A percentile compares a stretch with the other conserved stretches of the same genome.
These are phyloP conservation scores for Lactarius akahatsu DNA, from an alignment of 768 basidiomycete genomes.

Conservation along the genomic window DNA sequence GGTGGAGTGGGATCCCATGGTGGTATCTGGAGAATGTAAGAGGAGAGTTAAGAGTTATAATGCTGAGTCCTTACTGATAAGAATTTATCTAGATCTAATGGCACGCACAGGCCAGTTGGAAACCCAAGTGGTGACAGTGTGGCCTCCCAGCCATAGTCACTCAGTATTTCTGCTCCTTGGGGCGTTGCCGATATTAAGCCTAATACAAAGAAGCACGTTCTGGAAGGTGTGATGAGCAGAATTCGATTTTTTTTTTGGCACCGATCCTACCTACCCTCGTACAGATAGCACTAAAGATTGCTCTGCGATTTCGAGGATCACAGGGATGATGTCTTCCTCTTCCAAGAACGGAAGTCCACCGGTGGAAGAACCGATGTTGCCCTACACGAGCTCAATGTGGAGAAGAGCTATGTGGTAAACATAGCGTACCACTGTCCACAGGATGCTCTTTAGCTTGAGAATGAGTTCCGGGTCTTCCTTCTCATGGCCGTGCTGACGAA, in stretches of 20 bases:
- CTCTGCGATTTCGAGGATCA: constrained; percentile 88
- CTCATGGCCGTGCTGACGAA: constrained; percentile 84
- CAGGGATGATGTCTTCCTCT: constrained; percentile 90
- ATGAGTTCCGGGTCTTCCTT: constrained; percentile 81
- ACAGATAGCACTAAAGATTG: constrained; percentile 87
- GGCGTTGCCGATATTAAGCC: constrained; percentile 89
- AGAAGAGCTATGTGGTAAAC: not conserved
- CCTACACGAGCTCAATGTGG: constrained; percentile 47
- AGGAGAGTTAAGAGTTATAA: not conserved
- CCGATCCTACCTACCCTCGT: constrained; percentile 84
- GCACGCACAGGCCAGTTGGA: constrained; percentile 90
- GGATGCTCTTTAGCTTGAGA: constrained; percentile 86
- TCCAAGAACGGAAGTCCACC: constrained; percentile 94
- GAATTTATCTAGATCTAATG: constrained; percentile 78
- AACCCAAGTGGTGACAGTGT: constrained; percentile 81
- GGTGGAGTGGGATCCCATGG: constrained; percentile 51
- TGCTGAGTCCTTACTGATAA: constrained; percentile 55
- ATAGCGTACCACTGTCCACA: constrained; percentile 85
- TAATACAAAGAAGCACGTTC: constrained; percentile 95
- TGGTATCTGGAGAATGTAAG: constrained; percentile 55
- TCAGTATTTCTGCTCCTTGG: constrained; percentile 89
- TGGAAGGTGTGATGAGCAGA: constrained; percentile 36
- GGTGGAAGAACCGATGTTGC: constrained; percentile 88
- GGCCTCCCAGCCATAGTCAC: constrained; percentile 92
- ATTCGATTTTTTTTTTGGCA: not conserved